Evolutionary conservation across 2,329 filamentous ascomycete species (phyloP).

Genomic region (Salinomyces thailandicus): DNA sequence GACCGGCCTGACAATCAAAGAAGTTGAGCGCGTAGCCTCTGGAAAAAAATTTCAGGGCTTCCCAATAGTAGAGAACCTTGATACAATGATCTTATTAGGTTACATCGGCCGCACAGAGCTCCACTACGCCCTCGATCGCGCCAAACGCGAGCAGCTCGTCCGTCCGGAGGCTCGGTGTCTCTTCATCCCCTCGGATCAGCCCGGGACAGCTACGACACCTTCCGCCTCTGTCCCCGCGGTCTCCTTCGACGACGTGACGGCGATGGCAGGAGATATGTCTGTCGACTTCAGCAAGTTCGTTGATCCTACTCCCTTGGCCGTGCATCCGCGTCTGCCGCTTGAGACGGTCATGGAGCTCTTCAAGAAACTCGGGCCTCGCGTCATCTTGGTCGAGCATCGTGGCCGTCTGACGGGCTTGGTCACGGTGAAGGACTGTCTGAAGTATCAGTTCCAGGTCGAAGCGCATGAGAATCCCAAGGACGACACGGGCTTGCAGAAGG

Average conservation of each 20-base stretch:
- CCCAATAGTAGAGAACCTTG: conserved; percentile 69
- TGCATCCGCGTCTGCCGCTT: conserved; percentile 79
- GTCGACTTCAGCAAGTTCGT: conserved; percentile 82
- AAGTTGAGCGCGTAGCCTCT: conserved; percentile 64
- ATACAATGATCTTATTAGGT: conserved; percentile 64
- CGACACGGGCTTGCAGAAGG: conserved; percentile 44
- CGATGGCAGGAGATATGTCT: conserved; percentile 44
- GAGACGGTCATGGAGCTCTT: conserved; percentile 99
- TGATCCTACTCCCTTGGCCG: conserved; percentile 78
- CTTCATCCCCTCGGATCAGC: conserved; percentile 45
- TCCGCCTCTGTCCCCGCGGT: conserved; percentile 26
- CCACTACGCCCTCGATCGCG: conserved; percentile 75
- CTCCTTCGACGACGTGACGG: conserved; percentile 50
- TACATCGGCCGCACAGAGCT: conserved; percentile 91
- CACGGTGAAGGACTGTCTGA: conserved; percentile 92
- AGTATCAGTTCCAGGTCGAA: conserved; percentile 95
- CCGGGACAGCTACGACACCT: conserved; percentile 21
- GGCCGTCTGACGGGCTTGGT: conserved; percentile 76
- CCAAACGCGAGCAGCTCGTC: conserved; percentile 58
- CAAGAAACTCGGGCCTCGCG: conserved; percentile 90
- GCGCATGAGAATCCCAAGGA: conserved; percentile 64
- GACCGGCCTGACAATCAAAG: conserved; percentile 61
- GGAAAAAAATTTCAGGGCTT: conserved; percentile 86
- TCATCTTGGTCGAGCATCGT: conserved; percentile 85
- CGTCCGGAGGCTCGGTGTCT: conserved; percentile 59